Base-by-base conservation (phyloP, 2,329 filamentous ascomycete genomes). In the Botrytis medusae region DNA sequence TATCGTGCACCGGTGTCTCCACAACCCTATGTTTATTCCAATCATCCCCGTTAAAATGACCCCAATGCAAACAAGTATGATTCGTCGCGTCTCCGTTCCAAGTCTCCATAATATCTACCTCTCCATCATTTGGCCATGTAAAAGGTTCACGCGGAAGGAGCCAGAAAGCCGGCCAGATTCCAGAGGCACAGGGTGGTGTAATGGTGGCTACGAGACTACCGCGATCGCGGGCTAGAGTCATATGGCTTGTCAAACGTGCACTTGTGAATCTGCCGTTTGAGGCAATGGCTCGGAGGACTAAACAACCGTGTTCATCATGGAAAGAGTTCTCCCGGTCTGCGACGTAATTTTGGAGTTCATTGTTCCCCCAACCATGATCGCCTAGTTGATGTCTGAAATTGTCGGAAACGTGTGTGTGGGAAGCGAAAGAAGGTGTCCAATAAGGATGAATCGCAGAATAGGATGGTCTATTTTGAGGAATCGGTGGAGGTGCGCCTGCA, bases 91-190 rank as follows among this genome's bases (percentile, higher is more conserved):
- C 86, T 29, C 85, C 87, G 75, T 90, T 89, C 88, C 88, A 90
- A n/a, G 83, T 86, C 80, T 90, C 88, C 59, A 87, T 85, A 64
- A 90, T 87, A 79, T 90, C 88, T 20, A 90, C 82, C 78, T 90
- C 88, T 72, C 88, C 88, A 74, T 90, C 88, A 0, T 81, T 84
- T 0, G 88, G 88, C 88, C 88, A 90, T 0, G 81, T 80, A 77
- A 89, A 90, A 0, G 88, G 88, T 75, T 90, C 86, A 46, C 83
- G 80, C 0, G 88, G 88, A 9, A 90, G 81, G 70, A 90, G 84
- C 88, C 88, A 90, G 77, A 89, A 89, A 0, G 88, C 88, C 0
- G 88, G 88, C 88, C 88, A 90, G 64, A 90, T 86, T 6, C 88
- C 88, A 3, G 82, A 78, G 0, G 88, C 88, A 70, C 85, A 87